These are phyloP conservation scores for Dichotomopilus funicola DNA, from an alignment of 2,329 filamentous ascomycete genomes.

Conservation along the genomic window DNA sequence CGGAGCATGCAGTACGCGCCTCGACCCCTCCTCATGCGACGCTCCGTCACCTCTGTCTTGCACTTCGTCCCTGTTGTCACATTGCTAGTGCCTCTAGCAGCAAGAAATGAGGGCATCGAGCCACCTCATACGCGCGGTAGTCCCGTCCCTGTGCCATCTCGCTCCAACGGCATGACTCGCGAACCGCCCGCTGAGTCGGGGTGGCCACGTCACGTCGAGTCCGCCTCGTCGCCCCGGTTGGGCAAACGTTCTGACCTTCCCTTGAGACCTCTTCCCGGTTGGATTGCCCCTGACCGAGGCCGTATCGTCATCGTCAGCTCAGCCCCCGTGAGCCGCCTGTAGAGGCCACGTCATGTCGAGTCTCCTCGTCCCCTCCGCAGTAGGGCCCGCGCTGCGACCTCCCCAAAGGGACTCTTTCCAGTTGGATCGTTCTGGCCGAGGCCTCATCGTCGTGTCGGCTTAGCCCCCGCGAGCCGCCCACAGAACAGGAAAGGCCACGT, in stretches of 20 bases:
- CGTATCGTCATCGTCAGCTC: not conserved
- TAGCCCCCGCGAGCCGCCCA: constrained; percentile 2
- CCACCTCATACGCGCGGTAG: constrained; percentile 1
- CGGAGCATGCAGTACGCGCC: not conserved
- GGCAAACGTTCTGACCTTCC: too few species aligned
- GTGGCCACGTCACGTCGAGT: not conserved
- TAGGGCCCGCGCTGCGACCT: not conserved
- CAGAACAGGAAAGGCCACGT: not conserved
- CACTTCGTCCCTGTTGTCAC: constrained; percentile 1
- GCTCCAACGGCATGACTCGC: not conserved
- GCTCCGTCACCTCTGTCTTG: not conserved
- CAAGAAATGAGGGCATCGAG: constrained; percentile 1
- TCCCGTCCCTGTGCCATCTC: constrained; percentile 1
- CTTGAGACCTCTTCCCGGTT: not conserved
- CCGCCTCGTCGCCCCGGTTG: not conserved
- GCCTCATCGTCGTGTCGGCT: constrained; percentile 2
- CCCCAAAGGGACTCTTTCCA: not conserved
- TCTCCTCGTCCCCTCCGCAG: not conserved
- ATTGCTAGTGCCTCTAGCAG: not conserved
- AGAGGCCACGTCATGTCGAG: constrained; percentile 3
- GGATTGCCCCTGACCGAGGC: not conserved
- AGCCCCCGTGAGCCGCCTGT: not conserved
- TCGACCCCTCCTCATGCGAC: constrained; percentile 1
- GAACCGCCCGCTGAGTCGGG: not conserved
- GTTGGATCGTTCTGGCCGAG: not conserved